Evolutionary conservation across 495 filamentous ascomycete genomes (phyloP), one percentile per base, ranked within the genome.

Genomic region (Eremomyces bilateralis): DNA sequence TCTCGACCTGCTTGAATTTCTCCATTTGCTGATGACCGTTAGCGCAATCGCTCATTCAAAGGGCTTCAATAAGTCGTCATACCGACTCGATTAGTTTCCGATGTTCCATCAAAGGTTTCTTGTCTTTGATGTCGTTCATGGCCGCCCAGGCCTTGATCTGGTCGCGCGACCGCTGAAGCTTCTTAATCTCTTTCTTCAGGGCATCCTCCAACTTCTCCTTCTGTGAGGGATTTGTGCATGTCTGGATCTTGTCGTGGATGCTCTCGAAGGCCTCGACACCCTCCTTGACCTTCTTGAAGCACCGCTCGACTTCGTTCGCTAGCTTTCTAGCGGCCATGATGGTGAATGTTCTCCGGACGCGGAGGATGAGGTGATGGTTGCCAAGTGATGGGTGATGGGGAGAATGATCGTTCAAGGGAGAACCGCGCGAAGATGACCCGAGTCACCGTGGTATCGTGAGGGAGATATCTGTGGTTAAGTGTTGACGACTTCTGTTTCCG

Each of bases 121-220:
- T 97, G 57, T 97, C 88, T 59, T 97, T 97, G 64, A 97, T 90
- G 48, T 97, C 88, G 61, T 88, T 93, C 53, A 74, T 78, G 2
- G 82, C 76, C 2, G 82, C 83, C 88, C 88, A 97, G 64, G 83
- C 79, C 59, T 97, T 97, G 63, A 97, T 94, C 61, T 95, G 85
- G 54, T 97, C 88, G 39, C 88, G 80, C 57, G 83, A 76, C 43
- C 88, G 65, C 57, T 97, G 88, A 15, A 97, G 73, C 65, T 97
- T 97, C 71, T 97, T 97, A 70, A 95, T 95, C 60, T 95, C 90
- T 43, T 85, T 77, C 61, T 97, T 97, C 42, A 97, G 66, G 48
- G 84, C 76, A 53, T 97, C 88, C 56, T 95, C 88, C 21, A 88
- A 69, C 61, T 94, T 95, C 55, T 97, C 90, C 52, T 92, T 92